Conservation (phyloP, 441 rosid species). For the Macaranga tanarius region DNA sequence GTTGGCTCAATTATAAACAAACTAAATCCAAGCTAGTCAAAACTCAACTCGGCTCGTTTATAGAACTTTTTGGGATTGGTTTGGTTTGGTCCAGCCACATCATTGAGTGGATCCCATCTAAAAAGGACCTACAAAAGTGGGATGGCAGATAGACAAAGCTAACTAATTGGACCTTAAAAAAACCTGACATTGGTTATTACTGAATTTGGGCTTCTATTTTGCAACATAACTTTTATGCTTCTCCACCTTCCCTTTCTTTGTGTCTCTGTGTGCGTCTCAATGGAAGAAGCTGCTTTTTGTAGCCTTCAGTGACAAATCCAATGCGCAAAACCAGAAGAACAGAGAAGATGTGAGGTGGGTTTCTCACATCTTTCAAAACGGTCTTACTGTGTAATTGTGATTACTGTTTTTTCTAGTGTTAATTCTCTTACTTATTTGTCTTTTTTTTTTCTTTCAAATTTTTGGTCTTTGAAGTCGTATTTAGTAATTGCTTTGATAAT, state of each 20-base stretch:
- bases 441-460: background rate
- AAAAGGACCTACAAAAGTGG: background rate
- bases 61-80: too few species aligned
- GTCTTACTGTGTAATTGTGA: background rate
- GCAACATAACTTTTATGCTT: background rate
- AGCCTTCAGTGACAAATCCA: background rate
- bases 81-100: background rate
- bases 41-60: too few species aligned
- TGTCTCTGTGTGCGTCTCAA: background rate
- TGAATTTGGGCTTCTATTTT: conserved; percentile 16
- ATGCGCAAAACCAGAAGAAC: background rate
- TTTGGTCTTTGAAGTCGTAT: background rate
- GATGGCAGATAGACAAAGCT: background rate
- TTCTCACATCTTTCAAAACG: background rate
- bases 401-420: background rate
- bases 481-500: background rate
- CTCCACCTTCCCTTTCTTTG: background rate
- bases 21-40: too few species aligned
- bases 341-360: background rate
- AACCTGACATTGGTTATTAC: background rate
- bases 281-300: too few species aligned
- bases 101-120: conserved; percentile 6
- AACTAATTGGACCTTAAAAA: background rate
- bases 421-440: background rate
- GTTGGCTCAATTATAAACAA: too few species aligned